These are phyloP conservation scores for Podaxis sp. DNA, from an alignment of 768 basidiomycete species.

Conservation along the genomic window DNA sequence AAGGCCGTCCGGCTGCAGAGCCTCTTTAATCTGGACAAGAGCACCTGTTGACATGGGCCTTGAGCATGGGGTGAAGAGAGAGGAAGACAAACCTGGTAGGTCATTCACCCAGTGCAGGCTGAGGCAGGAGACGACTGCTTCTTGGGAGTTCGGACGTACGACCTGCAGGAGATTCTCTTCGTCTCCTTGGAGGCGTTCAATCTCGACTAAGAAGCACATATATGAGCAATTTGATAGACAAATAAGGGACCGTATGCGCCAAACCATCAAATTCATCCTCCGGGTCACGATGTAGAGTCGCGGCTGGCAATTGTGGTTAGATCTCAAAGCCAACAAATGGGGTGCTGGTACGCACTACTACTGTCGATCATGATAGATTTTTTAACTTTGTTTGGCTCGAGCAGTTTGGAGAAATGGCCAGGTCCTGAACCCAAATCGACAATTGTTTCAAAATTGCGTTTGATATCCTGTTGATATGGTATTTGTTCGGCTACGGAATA, in stretches of 20 bases:
- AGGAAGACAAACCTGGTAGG: constrained; percentile 68
- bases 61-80: background rate
- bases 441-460: constrained; percentile 73
- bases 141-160: constrained; percentile 74
- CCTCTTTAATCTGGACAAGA: constrained; percentile 83
- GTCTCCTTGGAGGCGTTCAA: constrained; percentile 77
- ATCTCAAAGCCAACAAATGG: background rate
- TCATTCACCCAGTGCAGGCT: constrained; percentile 98
- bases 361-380: constrained; percentile 85
- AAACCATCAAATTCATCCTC: constrained; percentile 81
- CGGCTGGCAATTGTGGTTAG: constrained; percentile 39
- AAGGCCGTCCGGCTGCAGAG: constrained; percentile 85
- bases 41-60: constrained; percentile 47
- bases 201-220: constrained; percentile 50
- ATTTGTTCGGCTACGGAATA: background rate
- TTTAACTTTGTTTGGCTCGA: constrained; percentile 64
- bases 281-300: constrained; percentile 70
- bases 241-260: constrained; percentile 12
- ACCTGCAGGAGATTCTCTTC: constrained; percentile 76
- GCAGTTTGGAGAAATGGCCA: constrained; percentile 85
- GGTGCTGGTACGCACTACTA: constrained; percentile 54
- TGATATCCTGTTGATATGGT: constrained; percentile 71
- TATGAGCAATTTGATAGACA: constrained; percentile 10
- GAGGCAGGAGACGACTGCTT: constrained; percentile 89
- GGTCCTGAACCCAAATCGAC: constrained; percentile 90